A percentile compares a stretch with the other conserved stretches of the same genome.
Conservation (phyloP, 169 alveolate species). For the Amoebophrya sp. region DNA sequence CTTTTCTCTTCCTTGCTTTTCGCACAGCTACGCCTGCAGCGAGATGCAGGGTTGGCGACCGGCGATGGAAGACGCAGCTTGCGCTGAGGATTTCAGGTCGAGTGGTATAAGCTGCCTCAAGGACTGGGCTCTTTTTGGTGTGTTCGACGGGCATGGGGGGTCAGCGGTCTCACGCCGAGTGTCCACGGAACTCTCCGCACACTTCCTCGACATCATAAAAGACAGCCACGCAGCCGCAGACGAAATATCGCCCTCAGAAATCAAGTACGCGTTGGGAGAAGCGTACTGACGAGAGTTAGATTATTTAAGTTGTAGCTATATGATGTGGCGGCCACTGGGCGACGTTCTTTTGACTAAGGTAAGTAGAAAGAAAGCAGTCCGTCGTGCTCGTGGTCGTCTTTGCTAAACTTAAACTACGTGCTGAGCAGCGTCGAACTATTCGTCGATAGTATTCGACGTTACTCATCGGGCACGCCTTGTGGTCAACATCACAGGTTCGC, state of each 20-base stretch:
- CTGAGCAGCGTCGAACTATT: too few relatives aligned
- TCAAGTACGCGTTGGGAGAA: background rate
- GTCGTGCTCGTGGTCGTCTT: too few relatives aligned
- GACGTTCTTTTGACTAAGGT: too few relatives aligned
- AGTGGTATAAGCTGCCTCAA: background rate
- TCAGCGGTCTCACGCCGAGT: background rate
- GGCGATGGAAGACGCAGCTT: background rate
- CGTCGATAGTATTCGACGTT: too few relatives aligned
- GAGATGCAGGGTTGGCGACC: background rate
- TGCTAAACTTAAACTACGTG: too few relatives aligned
- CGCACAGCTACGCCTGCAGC: background rate
- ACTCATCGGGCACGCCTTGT: too few relatives aligned
- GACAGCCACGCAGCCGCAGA: background rate
- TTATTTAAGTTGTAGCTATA: too few relatives aligned
- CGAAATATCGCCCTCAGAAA: background rate
- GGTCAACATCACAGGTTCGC: slow-evolving; percentile 2
- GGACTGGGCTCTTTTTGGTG: background rate
- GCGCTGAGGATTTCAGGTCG: background rate
- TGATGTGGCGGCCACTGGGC: too few relatives aligned
- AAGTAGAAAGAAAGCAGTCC: too few relatives aligned
- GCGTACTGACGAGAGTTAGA: background rate
- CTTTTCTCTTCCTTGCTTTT: too few relatives aligned
- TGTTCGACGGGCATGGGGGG: background rate
- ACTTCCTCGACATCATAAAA: background rate
- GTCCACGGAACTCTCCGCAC: background rate